A percentile compares a stretch with the other conserved stretches of the same genome.
Conservation (phyloP, 1,284 basidiomycete species). For the Cryptococcus sp. region DNA sequence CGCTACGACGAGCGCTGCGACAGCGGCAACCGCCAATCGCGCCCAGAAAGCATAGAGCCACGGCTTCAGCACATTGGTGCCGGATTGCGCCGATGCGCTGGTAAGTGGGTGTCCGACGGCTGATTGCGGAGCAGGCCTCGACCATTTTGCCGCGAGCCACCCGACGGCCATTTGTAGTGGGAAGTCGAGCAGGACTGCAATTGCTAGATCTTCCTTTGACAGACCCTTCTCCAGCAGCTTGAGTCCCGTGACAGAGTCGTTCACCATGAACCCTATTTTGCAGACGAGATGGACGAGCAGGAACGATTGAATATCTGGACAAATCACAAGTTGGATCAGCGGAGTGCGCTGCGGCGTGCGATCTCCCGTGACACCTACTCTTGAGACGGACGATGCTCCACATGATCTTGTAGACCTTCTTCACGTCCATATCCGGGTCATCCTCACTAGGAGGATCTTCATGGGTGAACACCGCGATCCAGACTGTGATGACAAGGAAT, state of each 20-base stretch:
- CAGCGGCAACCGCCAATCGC: slow-evolving; percentile 67
- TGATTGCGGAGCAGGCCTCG: slow-evolving; percentile 52
- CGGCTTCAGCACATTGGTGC: slow-evolving; percentile 64
- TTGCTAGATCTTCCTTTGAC: slow-evolving; percentile 89
- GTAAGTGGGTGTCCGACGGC: slow-evolving; percentile 33
- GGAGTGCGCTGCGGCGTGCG: background rate
- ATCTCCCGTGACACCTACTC: slow-evolving; percentile 60
- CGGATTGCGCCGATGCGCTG: slow-evolving; percentile 2
- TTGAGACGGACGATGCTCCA: slow-evolving; percentile 89
- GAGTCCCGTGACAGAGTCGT: slow-evolving; percentile 87
- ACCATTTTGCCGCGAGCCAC: slow-evolving; percentile 95
- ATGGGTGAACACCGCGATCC: slow-evolving; percentile 84
- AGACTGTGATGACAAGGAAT: slow-evolving; percentile 80
- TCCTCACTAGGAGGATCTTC: slow-evolving; percentile 77
- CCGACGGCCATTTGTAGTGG: slow-evolving; percentile 96
- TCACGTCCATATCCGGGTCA: slow-evolving; percentile 85
- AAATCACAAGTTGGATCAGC: background rate
- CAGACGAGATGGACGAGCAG: slow-evolving; percentile 85
- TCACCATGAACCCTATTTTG: slow-evolving; percentile 94
- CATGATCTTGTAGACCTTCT: slow-evolving; percentile 88
- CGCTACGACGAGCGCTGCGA: slow-evolving; percentile 78
- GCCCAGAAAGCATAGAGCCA: slow-evolving; percentile 95
- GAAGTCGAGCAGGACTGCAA: slow-evolving; percentile 94
- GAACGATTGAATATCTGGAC: slow-evolving; percentile 85
- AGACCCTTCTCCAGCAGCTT: slow-evolving; percentile 98